Percentiles rank a stretch among this genome's conserved stretches.
Conservation (phyloP, 805 yeast species). For the Yamadazyma akitaensis region DNA sequence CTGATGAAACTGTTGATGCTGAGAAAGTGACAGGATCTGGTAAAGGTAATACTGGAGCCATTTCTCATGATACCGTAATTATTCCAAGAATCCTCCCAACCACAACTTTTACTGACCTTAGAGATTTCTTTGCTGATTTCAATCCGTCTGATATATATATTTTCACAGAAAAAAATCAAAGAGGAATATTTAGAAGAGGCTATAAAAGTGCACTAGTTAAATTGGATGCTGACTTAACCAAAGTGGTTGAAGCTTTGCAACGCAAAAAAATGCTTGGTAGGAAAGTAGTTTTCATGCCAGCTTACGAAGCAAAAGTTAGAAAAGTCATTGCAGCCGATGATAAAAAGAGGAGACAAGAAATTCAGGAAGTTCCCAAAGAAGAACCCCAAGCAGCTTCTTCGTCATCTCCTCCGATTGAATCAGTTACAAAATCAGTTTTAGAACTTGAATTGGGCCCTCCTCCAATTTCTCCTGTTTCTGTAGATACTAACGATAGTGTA, state of each 20-base stretch:
- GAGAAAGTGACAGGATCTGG: neutral
- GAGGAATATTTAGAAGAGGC: slow-evolving; percentile 23
- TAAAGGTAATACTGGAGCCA: neutral
- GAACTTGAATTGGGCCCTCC: neutral
- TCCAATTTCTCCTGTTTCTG: too few species aligned
- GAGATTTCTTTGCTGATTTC: slow-evolving; percentile 43
- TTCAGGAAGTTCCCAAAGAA: too few species aligned
- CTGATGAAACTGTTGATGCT: neutral
- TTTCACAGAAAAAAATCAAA: slow-evolving; percentile 34
- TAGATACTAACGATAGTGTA: too few species aligned
- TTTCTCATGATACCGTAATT: slow-evolving; percentile 46
- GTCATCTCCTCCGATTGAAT: neutral
- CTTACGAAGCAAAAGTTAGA: slow-evolving; percentile 40
- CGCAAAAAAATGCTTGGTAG: slow-evolving; percentile 31
- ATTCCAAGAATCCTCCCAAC: slow-evolving; percentile 39
- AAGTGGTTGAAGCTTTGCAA: slow-evolving; percentile 41
- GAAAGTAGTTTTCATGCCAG: slow-evolving; percentile 34
- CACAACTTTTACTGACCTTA: slow-evolving; percentile 42
- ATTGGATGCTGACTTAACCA: slow-evolving; percentile 48
- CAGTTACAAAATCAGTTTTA: neutral
- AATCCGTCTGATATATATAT: slow-evolving; percentile 47
- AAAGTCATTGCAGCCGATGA: slow-evolving; percentile 37
- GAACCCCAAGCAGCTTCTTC: neutral
- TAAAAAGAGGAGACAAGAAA: neutral
- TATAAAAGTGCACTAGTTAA: slow-evolving; percentile 34